phyloP scores from a whole-genome alignment of 768 basidiomycete genomes.

The Termitomyces sp. region DNA sequence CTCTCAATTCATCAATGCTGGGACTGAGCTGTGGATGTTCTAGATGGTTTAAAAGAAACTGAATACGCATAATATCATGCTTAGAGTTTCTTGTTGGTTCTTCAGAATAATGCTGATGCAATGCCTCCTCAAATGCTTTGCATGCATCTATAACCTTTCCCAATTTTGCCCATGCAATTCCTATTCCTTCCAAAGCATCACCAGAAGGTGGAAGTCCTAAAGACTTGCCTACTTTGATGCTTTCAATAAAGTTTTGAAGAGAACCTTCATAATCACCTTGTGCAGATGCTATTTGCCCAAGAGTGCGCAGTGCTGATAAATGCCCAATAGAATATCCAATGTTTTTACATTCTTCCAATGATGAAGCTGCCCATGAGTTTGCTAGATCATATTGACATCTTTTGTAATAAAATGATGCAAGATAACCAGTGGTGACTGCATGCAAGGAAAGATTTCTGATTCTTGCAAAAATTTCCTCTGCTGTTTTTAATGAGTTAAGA shows the following conservation, averaged over 20 bases:
- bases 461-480: conserved; percentile 1
- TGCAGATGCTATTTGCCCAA: background rate
- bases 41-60: background rate
- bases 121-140: background rate
- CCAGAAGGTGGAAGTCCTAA: background rate
- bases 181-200: conserved; percentile 3
- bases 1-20: background rate
- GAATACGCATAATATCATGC: background rate
- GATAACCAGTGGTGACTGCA: background rate
- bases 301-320: background rate
- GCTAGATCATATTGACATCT: background rate
- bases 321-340: background rate
- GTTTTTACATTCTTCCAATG: background rate
- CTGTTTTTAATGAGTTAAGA: background rate
- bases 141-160: background rate
- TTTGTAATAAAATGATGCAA: background rate
- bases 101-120: background rate
- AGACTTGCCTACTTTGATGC: background rate
- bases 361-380: background rate
- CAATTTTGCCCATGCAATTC: conserved; percentile 2
- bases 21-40: background rate
- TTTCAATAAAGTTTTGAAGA: background rate
- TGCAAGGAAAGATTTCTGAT: background rate
- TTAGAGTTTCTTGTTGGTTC: background rate
- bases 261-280: background rate